phyloP scores from a whole-genome alignment of 768 basidiomycete genomes.

The Xerocomus potaroensis region DNA sequence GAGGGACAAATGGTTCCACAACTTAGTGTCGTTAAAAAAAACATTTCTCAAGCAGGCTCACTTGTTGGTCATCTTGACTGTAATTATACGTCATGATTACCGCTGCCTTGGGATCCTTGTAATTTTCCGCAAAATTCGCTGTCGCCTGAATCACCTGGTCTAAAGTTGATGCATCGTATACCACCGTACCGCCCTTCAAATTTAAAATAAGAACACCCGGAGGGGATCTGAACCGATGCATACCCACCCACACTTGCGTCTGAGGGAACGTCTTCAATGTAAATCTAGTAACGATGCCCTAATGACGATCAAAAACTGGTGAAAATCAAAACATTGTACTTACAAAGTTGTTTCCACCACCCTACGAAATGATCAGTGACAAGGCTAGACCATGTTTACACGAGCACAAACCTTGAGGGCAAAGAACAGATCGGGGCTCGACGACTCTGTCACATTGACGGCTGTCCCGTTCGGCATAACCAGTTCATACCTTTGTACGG shows the following conservation, averaged over 20 bases:
- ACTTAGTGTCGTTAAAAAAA: background rate
- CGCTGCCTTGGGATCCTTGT: conserved; percentile 13
- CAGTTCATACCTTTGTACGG: conserved; percentile 48
- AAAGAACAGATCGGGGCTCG: conserved; percentile 39
- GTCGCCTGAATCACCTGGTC: conserved; percentile 8
- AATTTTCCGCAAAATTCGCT: conserved; percentile 7
- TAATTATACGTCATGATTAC: conserved; percentile 42
- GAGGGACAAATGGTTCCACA: background rate
- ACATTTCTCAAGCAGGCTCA: background rate
- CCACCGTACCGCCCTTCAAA: conserved; percentile 45
- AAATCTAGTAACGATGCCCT: conserved; percentile 57
- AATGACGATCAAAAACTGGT: background rate
- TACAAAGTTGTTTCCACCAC: conserved; percentile 58
- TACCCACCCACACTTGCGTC: conserved; percentile 53
- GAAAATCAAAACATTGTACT: background rate
- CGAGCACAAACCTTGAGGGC: conserved; percentile 33
- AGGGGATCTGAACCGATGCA: background rate
- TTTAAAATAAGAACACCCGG: background rate
- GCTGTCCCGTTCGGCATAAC: conserved; percentile 46
- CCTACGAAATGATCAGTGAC: conserved; percentile 30
- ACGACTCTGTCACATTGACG: conserved; percentile 27
- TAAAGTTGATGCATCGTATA: conserved; percentile 11
- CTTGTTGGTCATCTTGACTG: background rate
- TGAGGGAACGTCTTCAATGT: conserved; percentile 50
- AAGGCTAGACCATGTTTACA: background rate